Base-by-base conservation (phyloP, 306 rosid genomes). In the Vicia villosa region DNA sequence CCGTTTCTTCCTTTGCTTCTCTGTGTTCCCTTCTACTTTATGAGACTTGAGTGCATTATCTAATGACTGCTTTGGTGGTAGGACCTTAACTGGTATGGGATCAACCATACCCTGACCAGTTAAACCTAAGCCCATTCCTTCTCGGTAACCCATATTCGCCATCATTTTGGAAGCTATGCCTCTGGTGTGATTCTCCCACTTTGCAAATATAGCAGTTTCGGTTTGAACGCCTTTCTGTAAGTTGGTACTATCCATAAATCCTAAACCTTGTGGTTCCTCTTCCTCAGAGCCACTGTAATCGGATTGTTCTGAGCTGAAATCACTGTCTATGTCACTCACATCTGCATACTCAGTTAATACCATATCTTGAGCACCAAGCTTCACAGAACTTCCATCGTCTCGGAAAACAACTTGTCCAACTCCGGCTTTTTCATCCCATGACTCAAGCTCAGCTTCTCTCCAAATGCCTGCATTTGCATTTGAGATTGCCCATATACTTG, bases 121-220 rank as follows among this genome's bases (percentile, higher is more conserved):
- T 74, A 66, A 73, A 17, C 98, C 98, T 64, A 94, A 80, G 67
- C 98, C 98, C 89, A 77, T 87, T 47, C 98, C 98, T 73, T 88
- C 97, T 30, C 77, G 82, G 68, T 83, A 91, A 70, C 99, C 99
- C 97, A 88, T 94, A 68, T 83, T 87, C 69, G 99, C 89, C 99
- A 91, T 94, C 97, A 94, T 94, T 88, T 86, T 94, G 68, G 97
- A 94, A 46, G 99, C 95, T 65, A 94, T 80, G 5, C 97, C 98
- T 69, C 97, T 79, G 4, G 98, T 94, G 81, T 94, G 98, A 73
- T 88, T 90, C 81, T 94, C 98, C 98, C 97, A 94, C 79, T 81
- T 94, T 0, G 98, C 98, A 88, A 94, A 94, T 84, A 81, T 81
- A 13, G 74, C 76, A 30, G 98, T 94, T 45, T 88, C 98, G 0